Base-by-base conservation (phyloP, 2,329 filamentous ascomycete genomes). In the Hymenoscyphus fructigenus region DNA sequence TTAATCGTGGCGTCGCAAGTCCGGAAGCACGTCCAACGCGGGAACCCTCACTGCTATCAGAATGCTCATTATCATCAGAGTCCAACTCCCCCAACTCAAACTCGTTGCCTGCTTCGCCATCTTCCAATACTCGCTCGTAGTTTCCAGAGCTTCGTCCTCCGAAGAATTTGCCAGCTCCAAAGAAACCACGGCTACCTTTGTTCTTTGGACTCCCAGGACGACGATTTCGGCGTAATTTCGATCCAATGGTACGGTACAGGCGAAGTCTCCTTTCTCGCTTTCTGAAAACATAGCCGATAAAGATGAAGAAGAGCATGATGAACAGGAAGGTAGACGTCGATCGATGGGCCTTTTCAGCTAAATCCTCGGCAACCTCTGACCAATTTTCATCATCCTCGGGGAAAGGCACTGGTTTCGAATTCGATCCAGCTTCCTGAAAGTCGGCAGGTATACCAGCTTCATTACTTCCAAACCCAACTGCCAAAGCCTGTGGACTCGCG, bases 381-480 rank as follows among this genome's bases (percentile, higher is more conserved):
- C 85, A 87, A 60, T 86, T 83, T 61, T 87, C 84, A 61, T 87
- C 84, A 60, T 87, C 84, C 60, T 87, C 83, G 57, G 81, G 71
- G 65, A 76, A 60, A 1, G 73, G 70, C 17, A 74, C 66, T 0
- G 70, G 71, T 23, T 69, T 66, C 0, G 75, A 70, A 62, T 76
- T 80, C 4, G 88, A 89, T 10, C 90, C 90, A 0, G 93, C 92
- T 72, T 88, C 88, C 76, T 97, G 92, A 76, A 97, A 99, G 75
- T 97, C 92, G 3, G 81, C 74, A 0, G 92, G 89, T 2, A 89
- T 83, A 5, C 66, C 71, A 20, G 7, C 82, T 82, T 47, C 81
- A 80, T 99, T 99, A 78, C 88, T 92, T 64, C 95, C 95, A 75
- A 98, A 98, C 0, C 95, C 95, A 10, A 99, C 95, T 0, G 93